Conservation (phyloP, 2,329 filamentous ascomycete species). For the Annulohypoxylon truncatum region DNA sequence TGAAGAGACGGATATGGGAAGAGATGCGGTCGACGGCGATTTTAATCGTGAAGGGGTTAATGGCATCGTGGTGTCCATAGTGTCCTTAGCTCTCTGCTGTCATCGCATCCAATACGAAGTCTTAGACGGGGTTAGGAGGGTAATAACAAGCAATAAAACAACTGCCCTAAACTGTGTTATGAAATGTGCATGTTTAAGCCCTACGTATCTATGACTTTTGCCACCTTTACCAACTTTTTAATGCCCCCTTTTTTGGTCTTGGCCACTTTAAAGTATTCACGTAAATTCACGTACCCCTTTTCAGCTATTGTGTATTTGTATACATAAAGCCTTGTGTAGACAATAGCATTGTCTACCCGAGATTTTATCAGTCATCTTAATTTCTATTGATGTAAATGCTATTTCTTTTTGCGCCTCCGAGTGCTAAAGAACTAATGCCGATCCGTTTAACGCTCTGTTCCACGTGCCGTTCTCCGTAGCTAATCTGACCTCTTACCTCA, state of each 20-base stretch:
- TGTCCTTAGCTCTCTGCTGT: slow-evolving; percentile 38
- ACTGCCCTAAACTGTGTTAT: slow-evolving; percentile 1
- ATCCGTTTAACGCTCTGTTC: slow-evolving; percentile 5
- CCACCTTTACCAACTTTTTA: too few species aligned
- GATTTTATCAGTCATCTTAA: neutral
- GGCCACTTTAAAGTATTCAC: neutral
- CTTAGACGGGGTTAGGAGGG: slow-evolving; percentile 42
- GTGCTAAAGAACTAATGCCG: neutral
- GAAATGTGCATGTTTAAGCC: neutral
- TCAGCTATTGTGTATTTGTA: neutral
- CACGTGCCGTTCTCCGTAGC: neutral
- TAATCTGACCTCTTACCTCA: neutral
- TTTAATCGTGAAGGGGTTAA: slow-evolving; percentile 30
- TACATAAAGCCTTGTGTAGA: neutral
- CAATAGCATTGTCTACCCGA: neutral
- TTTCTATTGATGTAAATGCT: slow-evolving; percentile 7
- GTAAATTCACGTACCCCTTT: neutral
- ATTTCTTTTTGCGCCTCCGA: neutral
- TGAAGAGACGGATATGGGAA: slow-evolving; percentile 27
- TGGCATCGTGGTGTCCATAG: slow-evolving; percentile 13
- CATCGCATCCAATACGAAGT: slow-evolving; percentile 37
- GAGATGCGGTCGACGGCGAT: slow-evolving; percentile 23
- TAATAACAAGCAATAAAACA: slow-evolving; percentile 44
- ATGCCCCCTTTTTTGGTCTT: neutral
- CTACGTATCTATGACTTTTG: too few species aligned